Conservation (phyloP, 2,329 filamentous ascomycete species). For the Hypoxylon sp. region DNA sequence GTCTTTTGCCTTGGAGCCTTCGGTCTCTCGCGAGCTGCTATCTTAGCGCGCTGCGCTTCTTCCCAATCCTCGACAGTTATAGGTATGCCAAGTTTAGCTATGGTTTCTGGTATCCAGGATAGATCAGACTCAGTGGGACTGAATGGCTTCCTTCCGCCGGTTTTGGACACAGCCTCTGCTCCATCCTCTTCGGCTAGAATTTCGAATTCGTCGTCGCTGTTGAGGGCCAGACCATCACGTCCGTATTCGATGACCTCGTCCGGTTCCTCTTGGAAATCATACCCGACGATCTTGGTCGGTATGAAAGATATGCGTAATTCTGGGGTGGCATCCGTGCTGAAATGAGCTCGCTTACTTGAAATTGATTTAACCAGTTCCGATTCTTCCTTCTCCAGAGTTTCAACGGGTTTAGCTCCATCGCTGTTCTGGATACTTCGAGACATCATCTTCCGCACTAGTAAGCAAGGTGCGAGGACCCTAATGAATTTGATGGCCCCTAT, state of each 20-base stretch:
- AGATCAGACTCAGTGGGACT: conserved; percentile 77
- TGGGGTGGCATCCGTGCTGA: conserved; percentile 79
- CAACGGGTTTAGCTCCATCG: conserved; percentile 49
- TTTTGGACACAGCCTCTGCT: conserved; percentile 47
- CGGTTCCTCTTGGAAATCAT: conserved; percentile 81
- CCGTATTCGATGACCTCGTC: conserved; percentile 69
- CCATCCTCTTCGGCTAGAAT: conserved; percentile 53
- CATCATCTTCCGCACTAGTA: conserved; percentile 75
- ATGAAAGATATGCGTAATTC: conserved; percentile 86
- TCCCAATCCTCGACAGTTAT: conserved; percentile 77
- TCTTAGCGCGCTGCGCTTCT: conserved; percentile 55
- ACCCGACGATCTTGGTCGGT: conserved; percentile 81
- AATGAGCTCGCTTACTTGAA: conserved; percentile 76
- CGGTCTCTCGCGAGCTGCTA: conserved; percentile 42
- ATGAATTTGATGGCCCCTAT: conserved; percentile 88
- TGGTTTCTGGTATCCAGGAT: conserved; percentile 76
- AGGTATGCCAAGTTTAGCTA: conserved; percentile 76
- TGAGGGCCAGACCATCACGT: conserved; percentile 70
- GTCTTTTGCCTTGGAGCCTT: conserved; percentile 47
- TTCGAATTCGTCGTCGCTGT: conserved; percentile 75
- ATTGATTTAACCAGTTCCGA: conserved; percentile 74
- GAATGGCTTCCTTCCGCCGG: conserved; percentile 62
- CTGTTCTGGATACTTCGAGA: conserved; percentile 56
- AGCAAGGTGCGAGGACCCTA: conserved; percentile 80
- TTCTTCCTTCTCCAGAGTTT: conserved; percentile 62